Conservation (phyloP, 2,329 filamentous ascomycete species). For the Epichloe bromicola region DNA sequence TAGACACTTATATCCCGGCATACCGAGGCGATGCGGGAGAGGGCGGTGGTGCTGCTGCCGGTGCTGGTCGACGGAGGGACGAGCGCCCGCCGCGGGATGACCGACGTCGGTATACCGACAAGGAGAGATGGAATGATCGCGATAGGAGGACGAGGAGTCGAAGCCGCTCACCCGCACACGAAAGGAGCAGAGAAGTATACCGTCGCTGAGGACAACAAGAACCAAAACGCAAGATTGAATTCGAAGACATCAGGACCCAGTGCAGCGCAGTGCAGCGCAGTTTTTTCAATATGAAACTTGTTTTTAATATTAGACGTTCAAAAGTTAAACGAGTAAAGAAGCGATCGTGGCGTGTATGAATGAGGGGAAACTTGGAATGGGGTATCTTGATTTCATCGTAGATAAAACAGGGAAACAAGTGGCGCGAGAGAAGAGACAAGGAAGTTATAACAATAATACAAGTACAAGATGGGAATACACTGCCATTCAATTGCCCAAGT, state of each 20-base stretch:
- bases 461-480: neutral
- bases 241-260: neutral
- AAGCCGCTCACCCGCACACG: slow-evolving; percentile 25
- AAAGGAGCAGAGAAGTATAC: slow-evolving; percentile 32
- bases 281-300: neutral
- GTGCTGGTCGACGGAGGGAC: slow-evolving; percentile 20
- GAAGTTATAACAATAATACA: neutral
- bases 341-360: neutral
- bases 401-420: neutral
- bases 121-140: slow-evolving; percentile 27
- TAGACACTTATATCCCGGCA: slow-evolving; percentile 38
- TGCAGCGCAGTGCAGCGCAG: no score
- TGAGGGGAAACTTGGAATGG: neutral
- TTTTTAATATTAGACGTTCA: neutral
- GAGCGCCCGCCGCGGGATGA: slow-evolving; percentile 21
- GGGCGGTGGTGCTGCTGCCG: slow-evolving; percentile 16
- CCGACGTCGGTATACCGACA: slow-evolving; percentile 19
- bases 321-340: neutral
- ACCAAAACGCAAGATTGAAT: neutral
- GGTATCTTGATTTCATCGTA: slow-evolving; percentile 5
- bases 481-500: no score
- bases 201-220: slow-evolving; percentile 26
- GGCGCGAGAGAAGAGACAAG: neutral
- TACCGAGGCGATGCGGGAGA: slow-evolving; percentile 23
- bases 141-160: slow-evolving; percentile 28